Percentiles rank a stretch among this genome's conserved stretches.
These are phyloP conservation scores for Suzukiozyma palmioleophila DNA, from an alignment of 1,139 yeast genomes.

Conservation along the genomic window DNA sequence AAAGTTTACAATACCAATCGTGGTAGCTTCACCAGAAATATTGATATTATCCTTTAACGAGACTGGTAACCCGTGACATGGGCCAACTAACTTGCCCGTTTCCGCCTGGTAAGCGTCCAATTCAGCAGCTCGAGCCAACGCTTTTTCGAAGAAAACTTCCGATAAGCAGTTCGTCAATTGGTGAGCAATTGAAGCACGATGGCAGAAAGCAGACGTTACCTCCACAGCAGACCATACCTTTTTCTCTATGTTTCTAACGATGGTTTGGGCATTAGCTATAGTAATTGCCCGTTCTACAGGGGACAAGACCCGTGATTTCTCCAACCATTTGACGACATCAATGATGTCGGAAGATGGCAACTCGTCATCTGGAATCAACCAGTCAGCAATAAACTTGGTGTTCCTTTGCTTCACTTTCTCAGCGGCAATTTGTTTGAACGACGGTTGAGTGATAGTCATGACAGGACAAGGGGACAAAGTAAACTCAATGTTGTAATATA, in stretches of 20 bases:
- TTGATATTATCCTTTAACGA: constrained; percentile 32
- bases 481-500: too few relatives aligned
- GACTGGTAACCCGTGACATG: constrained; percentile 21
- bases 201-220: constrained; percentile 25
- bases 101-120: constrained; percentile 13
- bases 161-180: constrained; percentile 19
- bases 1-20: constrained; percentile 42
- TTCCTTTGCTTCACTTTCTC: constrained; percentile 32
- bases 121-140: constrained; percentile 14
- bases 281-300: constrained; percentile 33
- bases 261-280: constrained; percentile 27
- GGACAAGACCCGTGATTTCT: constrained; percentile 19
- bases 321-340: constrained; percentile 36
- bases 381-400: constrained; percentile 30
- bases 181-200: constrained; percentile 19
- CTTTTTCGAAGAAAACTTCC: constrained; percentile 18
- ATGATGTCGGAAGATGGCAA: constrained; percentile 24
- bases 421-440: constrained; percentile 30
- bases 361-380: constrained; percentile 32
- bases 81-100: constrained; percentile 12
- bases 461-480: too few relatives aligned
- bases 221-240: constrained; percentile 23
- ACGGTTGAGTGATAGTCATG: constrained; percentile 7
- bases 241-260: constrained; percentile 29
- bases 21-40: constrained; percentile 48